Evolutionary conservation across 371 early-diverging fungal species (phyloP).

Genomic region (Mucor saturninus): DNA sequence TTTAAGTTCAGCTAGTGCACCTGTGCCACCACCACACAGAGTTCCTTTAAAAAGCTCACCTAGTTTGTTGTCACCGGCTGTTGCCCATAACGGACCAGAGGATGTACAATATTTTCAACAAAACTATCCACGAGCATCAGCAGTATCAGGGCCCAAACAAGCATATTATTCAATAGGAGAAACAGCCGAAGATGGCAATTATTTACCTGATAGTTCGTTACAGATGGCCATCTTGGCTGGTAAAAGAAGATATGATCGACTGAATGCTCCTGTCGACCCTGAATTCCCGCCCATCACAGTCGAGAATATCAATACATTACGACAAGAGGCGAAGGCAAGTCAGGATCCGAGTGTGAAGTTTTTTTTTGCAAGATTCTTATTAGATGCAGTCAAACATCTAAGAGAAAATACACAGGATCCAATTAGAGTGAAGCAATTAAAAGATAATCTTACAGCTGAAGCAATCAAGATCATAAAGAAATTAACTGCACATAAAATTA

Average conservation of each 20-base stretch:
- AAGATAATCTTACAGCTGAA: conserved; percentile 63
- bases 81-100: too few species aligned
- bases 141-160: too few species aligned
- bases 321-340: conserved; percentile 70
- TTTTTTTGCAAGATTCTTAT: conserved; percentile 77
- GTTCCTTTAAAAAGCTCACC: too few species aligned
- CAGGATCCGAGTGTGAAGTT: conserved; percentile 62
- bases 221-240: conserved; percentile 16
- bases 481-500: conserved; percentile 60
- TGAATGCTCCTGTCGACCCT: conserved; percentile 9
- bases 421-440: conserved; percentile 65
- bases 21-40: too few species aligned
- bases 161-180: conserved; percentile 3
- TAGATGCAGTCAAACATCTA: conserved; percentile 51
- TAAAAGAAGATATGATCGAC: conserved; percentile 17
- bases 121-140: too few species aligned
- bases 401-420: conserved; percentile 61
- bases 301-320: conserved; percentile 73
- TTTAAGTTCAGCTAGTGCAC: too few species aligned
- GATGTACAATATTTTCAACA: too few species aligned
- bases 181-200: conserved; percentile 15
- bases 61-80: too few species aligned
- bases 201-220: conserved; percentile 28
- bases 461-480: conserved; percentile 76
- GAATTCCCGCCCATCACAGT: conserved; percentile 44